Base-by-base conservation (phyloP, 169 alveolate genomes). In the Eimeria sp. region DNA sequence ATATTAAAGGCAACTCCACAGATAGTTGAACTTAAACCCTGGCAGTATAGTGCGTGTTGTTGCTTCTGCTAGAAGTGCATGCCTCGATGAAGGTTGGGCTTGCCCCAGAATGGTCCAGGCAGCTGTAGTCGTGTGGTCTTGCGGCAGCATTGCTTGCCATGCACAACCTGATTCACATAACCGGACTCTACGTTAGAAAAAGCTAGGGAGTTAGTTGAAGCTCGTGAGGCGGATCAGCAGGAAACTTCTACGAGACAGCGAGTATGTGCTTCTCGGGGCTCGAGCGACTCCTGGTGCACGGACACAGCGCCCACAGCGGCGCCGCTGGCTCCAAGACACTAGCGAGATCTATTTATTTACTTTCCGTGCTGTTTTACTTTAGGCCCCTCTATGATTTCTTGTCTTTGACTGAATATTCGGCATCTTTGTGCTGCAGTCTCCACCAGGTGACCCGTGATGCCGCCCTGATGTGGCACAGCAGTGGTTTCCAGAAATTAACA, bases 391-490 rank as follows among this genome's bases (percentile, higher is more conserved):
- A 30, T 20, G 54, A 16, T 18, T 73, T 73, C n/a, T 7, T 78
- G 27, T 22, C n/a, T 3, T 45, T 27, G 63, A 14, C 25, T 51
- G 20, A 11, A 51, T 43, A 27, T 47, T 78, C 13, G 47, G 47
- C 67, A n/a, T 78, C 65, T 4, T 7, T 13, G 18, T 40, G 43
- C 88, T 47, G 45, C 16, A 20, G 45, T 22, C 47, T 78, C 88
- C 65, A 78, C 10, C 67, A 78, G 88, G 88, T 78, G 88, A 78
- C 88, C 88, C 88, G 13, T 5, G 65, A n/a, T 78, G 47, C 67
- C 83, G 4, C 20, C 83, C 54, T 22, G 34, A 22, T 20, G 88
- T 20, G 67, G 67, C 67, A 78, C 3, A 4, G 47, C 16, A 47
- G 49, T 49, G 80, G 34, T 14, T 30, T 18, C 54, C 16, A 73